phyloP scores from a whole-genome alignment of 768 basidiomycete species.

The Xerocomellus amylosporus region DNA sequence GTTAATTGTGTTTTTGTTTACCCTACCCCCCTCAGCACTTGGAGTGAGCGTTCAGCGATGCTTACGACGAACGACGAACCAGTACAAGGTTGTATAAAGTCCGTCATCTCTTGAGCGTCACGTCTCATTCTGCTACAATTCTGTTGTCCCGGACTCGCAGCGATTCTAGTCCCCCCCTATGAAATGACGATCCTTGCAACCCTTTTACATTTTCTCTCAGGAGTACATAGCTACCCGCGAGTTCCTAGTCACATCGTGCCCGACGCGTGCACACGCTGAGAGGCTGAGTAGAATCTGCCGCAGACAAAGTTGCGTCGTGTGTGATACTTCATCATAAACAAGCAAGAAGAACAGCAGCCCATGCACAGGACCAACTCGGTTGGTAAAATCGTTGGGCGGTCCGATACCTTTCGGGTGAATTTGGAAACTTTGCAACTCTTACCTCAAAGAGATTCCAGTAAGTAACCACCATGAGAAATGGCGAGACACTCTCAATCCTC shows the following conservation, averaged over 20 bases:
- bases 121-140: not conserved
- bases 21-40: not conserved
- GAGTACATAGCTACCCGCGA: not conserved
- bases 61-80: not conserved
- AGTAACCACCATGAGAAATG: no score
- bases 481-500: not conserved
- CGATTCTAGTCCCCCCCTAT: not conserved
- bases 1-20: constrained; percentile 20
- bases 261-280: no score
- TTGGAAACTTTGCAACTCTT: not conserved
- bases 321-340: not conserved
- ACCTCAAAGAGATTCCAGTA: not conserved
- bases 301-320: not conserved
- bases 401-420: not conserved
- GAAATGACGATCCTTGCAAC: not conserved
- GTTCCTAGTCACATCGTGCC: not conserved
- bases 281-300: not conserved
- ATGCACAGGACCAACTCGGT: not conserved
- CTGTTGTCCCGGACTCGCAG: not conserved
- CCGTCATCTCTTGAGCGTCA: not conserved
- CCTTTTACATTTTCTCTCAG: no score
- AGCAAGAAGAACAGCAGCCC: not conserved
- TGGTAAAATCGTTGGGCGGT: not conserved
- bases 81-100: not conserved
- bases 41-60: not conserved